Evolutionary conservation across 2,329 filamentous ascomycete genomes (phyloP).

Genomic region (Sphaerulina vaccinii): DNA sequence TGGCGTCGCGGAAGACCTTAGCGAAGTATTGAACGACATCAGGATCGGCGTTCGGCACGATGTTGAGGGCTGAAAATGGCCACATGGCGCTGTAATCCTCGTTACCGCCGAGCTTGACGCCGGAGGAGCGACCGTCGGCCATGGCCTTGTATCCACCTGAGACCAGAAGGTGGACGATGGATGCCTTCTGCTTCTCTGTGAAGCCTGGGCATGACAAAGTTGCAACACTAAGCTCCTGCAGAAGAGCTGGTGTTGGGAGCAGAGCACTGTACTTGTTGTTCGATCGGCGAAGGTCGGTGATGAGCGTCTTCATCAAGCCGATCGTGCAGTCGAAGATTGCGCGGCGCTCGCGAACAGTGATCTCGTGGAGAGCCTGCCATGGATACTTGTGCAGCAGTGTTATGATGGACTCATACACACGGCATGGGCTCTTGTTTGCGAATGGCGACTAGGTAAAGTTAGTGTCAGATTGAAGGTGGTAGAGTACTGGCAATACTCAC

Average conservation of each 20-base stretch:
- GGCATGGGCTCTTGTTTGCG: conserved; percentile 50
- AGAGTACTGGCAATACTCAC: conserved; percentile 39
- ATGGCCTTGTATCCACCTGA: conserved; percentile 25
- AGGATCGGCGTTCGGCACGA: conserved; percentile 23
- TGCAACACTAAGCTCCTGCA: conserved; percentile 37
- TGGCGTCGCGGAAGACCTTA: conserved; percentile 29
- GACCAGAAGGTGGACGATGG: conserved; percentile 21
- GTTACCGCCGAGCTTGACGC: conserved; percentile 29
- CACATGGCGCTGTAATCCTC: conserved; percentile 24
- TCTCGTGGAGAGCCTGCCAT: conserved; percentile 47
- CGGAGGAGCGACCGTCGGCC: conserved; percentile 23
- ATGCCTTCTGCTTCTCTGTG: conserved; percentile 35
- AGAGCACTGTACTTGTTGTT: conserved; percentile 16
- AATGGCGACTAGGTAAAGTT: conserved; percentile 46
- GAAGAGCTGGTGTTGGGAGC: conserved; percentile 27
- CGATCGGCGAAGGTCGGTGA: conserved; percentile 24
- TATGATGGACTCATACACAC: conserved; percentile 54
- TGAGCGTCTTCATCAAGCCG: conserved; percentile 28
- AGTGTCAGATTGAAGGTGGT: neutral
- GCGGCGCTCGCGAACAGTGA: conserved; percentile 50
- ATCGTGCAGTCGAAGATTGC: conserved; percentile 42
- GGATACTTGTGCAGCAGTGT: conserved; percentile 56
- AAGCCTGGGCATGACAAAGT: conserved; percentile 36
- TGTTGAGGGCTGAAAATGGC: conserved; percentile 35
- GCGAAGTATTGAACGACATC: conserved; percentile 33